Base-by-base conservation (phyloP, 108 stramenopile genomes). In the Aurantiochytrium sp. region DNA sequence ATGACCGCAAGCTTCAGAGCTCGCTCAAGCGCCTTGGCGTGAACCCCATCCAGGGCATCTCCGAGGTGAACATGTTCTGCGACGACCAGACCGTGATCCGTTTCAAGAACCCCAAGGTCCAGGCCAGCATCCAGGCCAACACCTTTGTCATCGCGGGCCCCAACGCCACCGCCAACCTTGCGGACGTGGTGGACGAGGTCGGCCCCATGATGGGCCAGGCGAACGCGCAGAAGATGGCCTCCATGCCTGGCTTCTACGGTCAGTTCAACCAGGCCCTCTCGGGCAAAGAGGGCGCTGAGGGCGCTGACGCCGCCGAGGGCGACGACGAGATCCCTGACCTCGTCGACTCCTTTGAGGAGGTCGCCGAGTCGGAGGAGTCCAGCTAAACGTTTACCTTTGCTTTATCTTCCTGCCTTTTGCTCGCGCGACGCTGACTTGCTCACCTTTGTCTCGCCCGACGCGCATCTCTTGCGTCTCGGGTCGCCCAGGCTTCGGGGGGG, bases 61-160 rank as follows among this genome's bases (percentile, higher is more conserved):
- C 98, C 90, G 98, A 99, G 91, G 98, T 98, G 72, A 98, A 99
- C 91, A 95, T 99, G 90, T 99, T 99, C 95, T 97, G 97, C 95
- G 96, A 97, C 51, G 97, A 98, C 89, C 97, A 97, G 83, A 96
- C 97, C 90, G 98, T 99, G 28, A 97, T 98, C 92, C 97, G 98
- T 91, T 98, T 99, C 88, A 92, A 93, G 59, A 97, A 97, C 73
- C 23, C 25, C 47, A 96, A 96, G 94, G 97, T 99, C 72, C 98
- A 99, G 89, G 97, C 97, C 55, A 95, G 97, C 58, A 97, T 99
- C 87, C 94, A 92, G 53, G 97, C 98, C 90, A 99, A 99, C 93
- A 99, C 98, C 21, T 99, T 97, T 96, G 96, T 98, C 89, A 95
- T 99, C 55, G 95, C 95, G 53, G 98, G 98, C 58, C 91, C 91